Evolutionary conservation across 2,329 filamentous ascomycete species (phyloP).

Genomic region (Xylaria sp.): DNA sequence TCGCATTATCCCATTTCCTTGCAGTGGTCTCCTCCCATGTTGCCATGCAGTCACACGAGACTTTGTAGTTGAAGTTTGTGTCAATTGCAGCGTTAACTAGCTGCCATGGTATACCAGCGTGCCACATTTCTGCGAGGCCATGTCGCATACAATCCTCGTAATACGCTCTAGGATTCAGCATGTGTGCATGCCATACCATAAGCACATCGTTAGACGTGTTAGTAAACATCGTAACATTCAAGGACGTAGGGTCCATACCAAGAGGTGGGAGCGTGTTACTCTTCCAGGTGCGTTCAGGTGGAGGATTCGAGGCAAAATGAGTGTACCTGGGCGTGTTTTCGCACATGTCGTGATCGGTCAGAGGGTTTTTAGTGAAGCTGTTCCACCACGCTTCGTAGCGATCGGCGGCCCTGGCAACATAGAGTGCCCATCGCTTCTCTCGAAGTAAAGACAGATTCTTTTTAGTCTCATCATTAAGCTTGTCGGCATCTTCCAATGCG

Average conservation of each 20-base stretch:
- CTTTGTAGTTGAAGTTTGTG: slow-evolving; percentile 66
- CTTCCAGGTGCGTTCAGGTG: slow-evolving; percentile 51
- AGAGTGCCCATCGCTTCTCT: slow-evolving; percentile 80
- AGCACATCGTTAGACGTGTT: slow-evolving; percentile 67
- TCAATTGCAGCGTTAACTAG: slow-evolving; percentile 69
- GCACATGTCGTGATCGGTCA: slow-evolving; percentile 55
- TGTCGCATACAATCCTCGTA: slow-evolving; percentile 77
- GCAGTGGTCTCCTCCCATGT: slow-evolving; percentile 62
- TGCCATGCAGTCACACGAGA: slow-evolving; percentile 56
- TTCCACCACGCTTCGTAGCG: slow-evolving; percentile 76
- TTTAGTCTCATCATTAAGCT: slow-evolving; percentile 52
- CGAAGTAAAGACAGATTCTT: slow-evolving; percentile 65
- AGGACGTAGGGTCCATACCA: slow-evolving; percentile 55
- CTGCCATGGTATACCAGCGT: slow-evolving; percentile 73
- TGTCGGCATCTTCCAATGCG: slow-evolving; percentile 26
- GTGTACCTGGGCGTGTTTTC: slow-evolving; percentile 45
- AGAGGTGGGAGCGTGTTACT: slow-evolving; percentile 65
- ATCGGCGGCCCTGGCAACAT: slow-evolving; percentile 73
- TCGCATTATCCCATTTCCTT: slow-evolving; percentile 68
- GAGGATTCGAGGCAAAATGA: slow-evolving; percentile 46
- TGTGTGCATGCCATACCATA: slow-evolving; percentile 83
- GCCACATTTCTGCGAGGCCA: slow-evolving; percentile 67
- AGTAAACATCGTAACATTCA: slow-evolving; percentile 42
- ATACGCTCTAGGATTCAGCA: slow-evolving; percentile 80
- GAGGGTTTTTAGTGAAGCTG: slow-evolving; percentile 46